phyloP scores from a whole-genome alignment of 805 yeast genomes.

The Yueomyces sp. region DNA sequence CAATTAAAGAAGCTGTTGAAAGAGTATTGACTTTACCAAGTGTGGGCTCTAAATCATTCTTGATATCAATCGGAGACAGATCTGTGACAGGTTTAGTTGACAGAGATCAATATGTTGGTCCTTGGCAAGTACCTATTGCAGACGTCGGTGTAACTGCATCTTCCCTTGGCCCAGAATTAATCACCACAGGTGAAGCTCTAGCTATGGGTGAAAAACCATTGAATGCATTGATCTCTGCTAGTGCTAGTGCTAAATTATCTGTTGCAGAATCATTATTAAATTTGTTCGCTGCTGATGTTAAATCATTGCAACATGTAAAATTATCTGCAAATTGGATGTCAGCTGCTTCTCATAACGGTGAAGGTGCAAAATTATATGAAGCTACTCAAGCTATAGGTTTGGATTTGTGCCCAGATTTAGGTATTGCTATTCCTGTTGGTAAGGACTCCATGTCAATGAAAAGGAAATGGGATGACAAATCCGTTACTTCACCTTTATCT shows the following conservation, averaged over 20 bases:
- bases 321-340: slow-evolving; percentile 99
- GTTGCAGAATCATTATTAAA: slow-evolving; percentile 91
- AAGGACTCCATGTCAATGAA: slow-evolving; percentile 99
- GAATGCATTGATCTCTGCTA: slow-evolving; percentile 73
- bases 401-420: slow-evolving; percentile 87
- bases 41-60: slow-evolving; percentile 88
- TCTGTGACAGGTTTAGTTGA: slow-evolving; percentile 94
- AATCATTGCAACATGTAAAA: slow-evolving; percentile 59
- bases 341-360: slow-evolving; percentile 89
- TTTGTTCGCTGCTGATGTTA: slow-evolving; percentile 78
- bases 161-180: slow-evolving; percentile 60
- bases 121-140: slow-evolving; percentile 99
- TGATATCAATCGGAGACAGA: slow-evolving; percentile 97
- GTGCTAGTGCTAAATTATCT: slow-evolving; percentile 87
- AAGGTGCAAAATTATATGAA: slow-evolving; percentile 87
- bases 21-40: slow-evolving; percentile 84
- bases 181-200: slow-evolving; percentile 87
- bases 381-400: slow-evolving; percentile 95
- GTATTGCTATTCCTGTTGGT: slow-evolving; percentile 91
- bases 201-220: slow-evolving; percentile 96
- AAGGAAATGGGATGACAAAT: slow-evolving; percentile 90
- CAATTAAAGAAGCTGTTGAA: slow-evolving; percentile 50
- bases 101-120: slow-evolving; percentile 97
- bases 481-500: slow-evolving; percentile 91
- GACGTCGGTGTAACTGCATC: slow-evolving; percentile 95